Evolutionary conservation across 305 asterid species (phyloP).

Genomic region (Euphrasia arctica): DNA sequence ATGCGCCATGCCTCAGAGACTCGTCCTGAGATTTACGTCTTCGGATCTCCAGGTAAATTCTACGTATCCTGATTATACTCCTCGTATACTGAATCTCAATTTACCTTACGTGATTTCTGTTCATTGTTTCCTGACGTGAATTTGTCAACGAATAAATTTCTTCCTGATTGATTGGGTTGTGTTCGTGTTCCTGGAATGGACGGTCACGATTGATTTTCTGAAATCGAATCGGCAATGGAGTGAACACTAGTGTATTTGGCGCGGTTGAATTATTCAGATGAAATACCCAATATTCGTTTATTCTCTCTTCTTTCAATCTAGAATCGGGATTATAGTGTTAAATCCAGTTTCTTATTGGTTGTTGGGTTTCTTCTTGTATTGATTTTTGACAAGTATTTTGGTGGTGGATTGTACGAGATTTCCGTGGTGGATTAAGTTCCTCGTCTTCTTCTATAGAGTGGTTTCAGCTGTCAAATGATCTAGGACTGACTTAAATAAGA

Average conservation of each 20-base stretch:
- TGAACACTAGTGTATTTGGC: background rate
- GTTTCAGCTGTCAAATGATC: too few species aligned
- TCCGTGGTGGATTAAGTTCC: too few species aligned
- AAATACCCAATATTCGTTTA: background rate
- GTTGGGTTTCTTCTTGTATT: background rate
- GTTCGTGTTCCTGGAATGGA: constrained; percentile 15
- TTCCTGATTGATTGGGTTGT: constrained; percentile 2
- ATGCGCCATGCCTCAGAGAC: constrained; percentile 33
- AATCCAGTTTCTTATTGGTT: background rate
- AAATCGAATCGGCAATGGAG: constrained; percentile 27
- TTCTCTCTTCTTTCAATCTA: too few species aligned
- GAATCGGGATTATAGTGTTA: too few species aligned
- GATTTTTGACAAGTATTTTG: too few species aligned
- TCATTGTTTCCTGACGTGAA: background rate
- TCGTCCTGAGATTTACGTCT: constrained; percentile 35
- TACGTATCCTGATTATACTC: background rate
- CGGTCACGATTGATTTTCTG: constrained; percentile 18
- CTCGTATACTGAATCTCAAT: too few species aligned
- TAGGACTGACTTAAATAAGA: too few species aligned
- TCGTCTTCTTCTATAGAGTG: too few species aligned
- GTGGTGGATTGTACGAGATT: too few species aligned
- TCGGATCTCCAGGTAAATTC: constrained; percentile 35
- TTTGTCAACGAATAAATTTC: constrained; percentile 16
- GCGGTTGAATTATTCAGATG: constrained; percentile 8
- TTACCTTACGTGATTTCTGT: background rate